Base-by-base conservation (phyloP, 768 basidiomycete genomes). In the Collybia sp. region DNA sequence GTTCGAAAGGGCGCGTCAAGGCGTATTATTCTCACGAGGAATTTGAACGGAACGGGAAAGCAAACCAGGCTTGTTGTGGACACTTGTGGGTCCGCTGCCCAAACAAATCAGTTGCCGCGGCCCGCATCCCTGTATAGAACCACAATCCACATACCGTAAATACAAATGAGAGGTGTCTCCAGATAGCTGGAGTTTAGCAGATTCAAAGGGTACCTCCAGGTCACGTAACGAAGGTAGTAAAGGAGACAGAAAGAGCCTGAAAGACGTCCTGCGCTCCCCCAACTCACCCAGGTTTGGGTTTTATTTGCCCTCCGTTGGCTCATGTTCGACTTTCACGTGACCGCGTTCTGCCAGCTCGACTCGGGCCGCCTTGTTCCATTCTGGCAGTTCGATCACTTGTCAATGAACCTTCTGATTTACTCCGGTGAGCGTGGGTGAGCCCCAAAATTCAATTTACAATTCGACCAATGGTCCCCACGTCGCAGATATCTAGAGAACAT, bases 261-360 rank as follows among this genome's bases (percentile, higher is more conserved):
- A 61, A 55, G 58, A 57, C 48, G 47, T 54, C 53, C 59, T 54
- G 52, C 54, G 45, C 45, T 54, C 52, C 50, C 51, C 53, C 45
- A 47, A 37, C 46, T 52, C 30, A 55, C 47, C 47, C 42, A 34
- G 66, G 50, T 68, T 69, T 70, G 61, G 62, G 53, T 63, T 69
- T 70, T 67, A 66, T 69, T 70, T 66, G 63, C 54, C 47, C 49
- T 48, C 63, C 59, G 71, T 79, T 77, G 68, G 70, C 55, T 53
- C 60, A 72, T 66, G 77, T 82, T 83, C 71, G 72, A 69, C 58
- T 68, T 62, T 36, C 72, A 72, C 71, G 71, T 75, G 72, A 72
- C 58, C 70, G 70, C 64, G 69, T 68, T 31, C n/a, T n/a, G n/a
- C n/a, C n/a, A n/a, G n/a, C n/a, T n/a, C 65, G 61, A 64, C 60